Percentiles rank a stretch among this genome's conserved stretches.
These are phyloP conservation scores for Camelina hispida DNA, from an alignment of 345 rosid genomes.

Conservation along the genomic window DNA sequence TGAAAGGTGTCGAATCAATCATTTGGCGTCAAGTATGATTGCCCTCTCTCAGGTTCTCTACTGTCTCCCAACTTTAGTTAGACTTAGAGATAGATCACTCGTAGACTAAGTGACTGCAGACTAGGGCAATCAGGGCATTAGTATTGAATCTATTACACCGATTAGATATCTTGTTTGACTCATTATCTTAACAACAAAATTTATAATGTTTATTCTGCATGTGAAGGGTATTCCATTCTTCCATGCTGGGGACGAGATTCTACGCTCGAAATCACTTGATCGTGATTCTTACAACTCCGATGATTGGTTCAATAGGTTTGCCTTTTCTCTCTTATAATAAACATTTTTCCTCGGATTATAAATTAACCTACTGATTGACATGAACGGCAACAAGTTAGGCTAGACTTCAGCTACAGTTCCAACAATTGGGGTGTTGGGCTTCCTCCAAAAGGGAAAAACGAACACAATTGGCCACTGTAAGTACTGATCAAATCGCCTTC, in stretches of 20 bases:
- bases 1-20: constrained; percentile 88
- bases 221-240: constrained; percentile 92
- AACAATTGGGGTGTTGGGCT: constrained; percentile 97
- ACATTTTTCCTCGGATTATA: constrained; percentile 1
- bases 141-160: background rate
- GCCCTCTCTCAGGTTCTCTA: constrained; percentile 78
- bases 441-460: constrained; percentile 89
- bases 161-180: constrained; percentile 8
- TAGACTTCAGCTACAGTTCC: constrained; percentile 78
- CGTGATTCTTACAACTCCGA: constrained; percentile 98
- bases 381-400: constrained; percentile 50
- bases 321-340: constrained; percentile 20
- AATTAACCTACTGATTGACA: constrained; percentile 2
- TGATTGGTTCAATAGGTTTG: constrained; percentile 96
- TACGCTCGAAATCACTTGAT: constrained; percentile 96
- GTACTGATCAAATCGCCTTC: constrained; percentile 35
- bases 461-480: constrained; percentile 82
- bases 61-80: constrained; percentile 23
- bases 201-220: constrained; percentile 12
- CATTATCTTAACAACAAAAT: background rate
- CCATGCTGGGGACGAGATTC: constrained; percentile 92
- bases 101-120: constrained; percentile 28
- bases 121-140: constrained; percentile 2
- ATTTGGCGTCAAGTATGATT: constrained; percentile 80
- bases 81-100: constrained; percentile 4